A percentile compares a stretch with the other conserved stretches of the same genome.
phyloP scores from a whole-genome alignment of 257 asterid genomes.

The Penstemon barbatus region DNA sequence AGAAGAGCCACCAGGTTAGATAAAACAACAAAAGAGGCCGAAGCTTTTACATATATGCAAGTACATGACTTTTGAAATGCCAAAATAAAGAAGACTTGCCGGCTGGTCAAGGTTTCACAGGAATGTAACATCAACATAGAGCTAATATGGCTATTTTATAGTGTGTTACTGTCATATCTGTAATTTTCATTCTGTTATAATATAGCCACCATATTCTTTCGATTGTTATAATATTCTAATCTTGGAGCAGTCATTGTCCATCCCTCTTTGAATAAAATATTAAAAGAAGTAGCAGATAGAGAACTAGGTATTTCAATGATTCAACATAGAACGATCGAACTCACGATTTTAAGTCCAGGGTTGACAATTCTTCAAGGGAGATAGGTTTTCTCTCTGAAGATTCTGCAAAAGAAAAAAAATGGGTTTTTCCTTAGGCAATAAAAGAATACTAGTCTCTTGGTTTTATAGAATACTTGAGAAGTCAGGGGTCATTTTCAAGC shows the following conservation, averaged over 20 bases:
- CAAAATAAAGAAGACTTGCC: background rate
- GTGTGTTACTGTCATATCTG: background rate
- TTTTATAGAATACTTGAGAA: conserved; percentile 4
- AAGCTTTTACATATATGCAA: background rate
- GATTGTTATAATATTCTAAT: conserved; percentile 3
- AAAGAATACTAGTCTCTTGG: background rate
- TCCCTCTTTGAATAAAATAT: conserved; percentile 11
- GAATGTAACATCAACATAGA: too few species aligned
- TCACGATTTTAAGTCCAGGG: conserved; percentile 72
- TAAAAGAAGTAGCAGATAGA: conserved; percentile 9
- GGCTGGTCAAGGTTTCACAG: too few species aligned
- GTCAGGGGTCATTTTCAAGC: background rate
- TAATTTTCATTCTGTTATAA: background rate
- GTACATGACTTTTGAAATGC: background rate
- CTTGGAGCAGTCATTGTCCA: background rate
- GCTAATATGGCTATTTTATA: background rate
- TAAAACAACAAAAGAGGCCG: background rate
- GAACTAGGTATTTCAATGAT: conserved; percentile 18
- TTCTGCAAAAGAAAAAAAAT: conserved; percentile 46
- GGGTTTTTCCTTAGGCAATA: conserved; percentile 8
- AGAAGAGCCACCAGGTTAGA: background rate
- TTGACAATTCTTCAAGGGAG: conserved; percentile 67
- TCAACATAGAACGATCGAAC: conserved; percentile 29
- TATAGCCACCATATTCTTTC: conserved; percentile 19
- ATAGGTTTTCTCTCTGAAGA: conserved; percentile 61